phyloP scores from a whole-genome alignment of 148 eudicot species.

The Arctostaphylos glauca region DNA sequence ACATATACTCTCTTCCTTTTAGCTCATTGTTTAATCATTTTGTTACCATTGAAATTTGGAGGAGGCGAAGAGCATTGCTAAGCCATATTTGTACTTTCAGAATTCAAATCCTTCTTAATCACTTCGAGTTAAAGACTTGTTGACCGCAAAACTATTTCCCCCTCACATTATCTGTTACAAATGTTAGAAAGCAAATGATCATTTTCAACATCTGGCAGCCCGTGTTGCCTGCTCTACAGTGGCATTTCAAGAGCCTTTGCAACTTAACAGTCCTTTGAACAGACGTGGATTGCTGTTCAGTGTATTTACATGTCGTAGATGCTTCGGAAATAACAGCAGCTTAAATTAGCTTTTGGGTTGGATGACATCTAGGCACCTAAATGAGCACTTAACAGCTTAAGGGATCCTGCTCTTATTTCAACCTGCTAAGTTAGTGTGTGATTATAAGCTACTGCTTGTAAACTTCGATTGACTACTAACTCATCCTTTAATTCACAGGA shows the following conservation, averaged over 20 bases:
- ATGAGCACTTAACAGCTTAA: not conserved
- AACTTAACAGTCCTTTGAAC: not conserved
- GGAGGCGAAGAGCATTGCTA: not conserved
- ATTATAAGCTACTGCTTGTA: not conserved
- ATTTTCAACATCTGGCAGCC: not conserved
- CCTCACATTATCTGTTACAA: not conserved
- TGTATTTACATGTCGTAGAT: not conserved
- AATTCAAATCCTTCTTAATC: not conserved
- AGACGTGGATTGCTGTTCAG: not conserved
- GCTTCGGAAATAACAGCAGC: not conserved
- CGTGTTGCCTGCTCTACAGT: not conserved
- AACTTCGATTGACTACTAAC: not conserved
- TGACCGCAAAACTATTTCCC: not conserved
- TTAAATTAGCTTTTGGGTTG: not conserved
- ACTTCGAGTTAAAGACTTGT: not conserved
- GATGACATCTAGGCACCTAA: not conserved
- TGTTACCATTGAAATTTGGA: not conserved
- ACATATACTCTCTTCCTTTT: not conserved
- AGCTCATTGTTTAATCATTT: not conserved
- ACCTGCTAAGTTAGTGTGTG: not conserved
- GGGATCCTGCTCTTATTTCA: not conserved
- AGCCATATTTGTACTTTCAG: not conserved
- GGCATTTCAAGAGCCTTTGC: not conserved
- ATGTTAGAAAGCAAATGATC: not conserved
- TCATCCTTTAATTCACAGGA: constrained; percentile 41